Evolutionary conservation across 192 early-diverging fungal species (phyloP).

Genomic region (Mortierella antarctica): DNA sequence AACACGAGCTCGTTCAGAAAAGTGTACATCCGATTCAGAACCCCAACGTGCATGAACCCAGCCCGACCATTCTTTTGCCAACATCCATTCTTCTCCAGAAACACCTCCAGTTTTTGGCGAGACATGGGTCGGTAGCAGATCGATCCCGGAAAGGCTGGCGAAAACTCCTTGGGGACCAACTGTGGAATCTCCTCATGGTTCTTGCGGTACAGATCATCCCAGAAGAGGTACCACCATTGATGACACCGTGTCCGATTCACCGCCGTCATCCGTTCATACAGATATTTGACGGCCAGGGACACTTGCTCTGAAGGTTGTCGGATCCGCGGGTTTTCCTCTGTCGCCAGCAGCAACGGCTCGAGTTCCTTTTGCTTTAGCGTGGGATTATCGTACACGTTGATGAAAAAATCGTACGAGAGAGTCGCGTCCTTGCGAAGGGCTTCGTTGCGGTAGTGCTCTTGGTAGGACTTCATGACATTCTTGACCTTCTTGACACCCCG

Average conservation of each 20-base stretch:
- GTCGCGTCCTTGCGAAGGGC: conserved; percentile 63
- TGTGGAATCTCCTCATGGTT: conserved; percentile 59
- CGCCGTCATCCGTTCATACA: conserved; percentile 55
- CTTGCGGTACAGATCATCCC: conserved; percentile 75
- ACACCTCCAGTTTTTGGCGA: conserved; percentile 62
- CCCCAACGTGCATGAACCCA: conserved; percentile 71
- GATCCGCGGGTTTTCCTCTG: conserved; percentile 50
- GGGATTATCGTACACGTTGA: conserved; percentile 59
- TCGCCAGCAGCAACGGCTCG: conserved; percentile 36
- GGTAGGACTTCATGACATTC: conserved; percentile 56
- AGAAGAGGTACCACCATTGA: conserved; percentile 75
- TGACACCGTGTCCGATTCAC: conserved; percentile 53
- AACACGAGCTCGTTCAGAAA: conserved; percentile 64
- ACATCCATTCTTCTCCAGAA: conserved; percentile 57
- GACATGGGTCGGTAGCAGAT: conserved; percentile 70
- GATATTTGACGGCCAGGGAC: conserved; percentile 34
- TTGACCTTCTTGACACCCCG: conserved; percentile 50
- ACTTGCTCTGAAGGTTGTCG: conserved; percentile 26
- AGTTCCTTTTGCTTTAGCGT: conserved; percentile 43
- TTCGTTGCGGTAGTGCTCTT: conserved; percentile 57
- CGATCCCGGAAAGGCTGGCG: conserved; percentile 69
- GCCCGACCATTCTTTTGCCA: conserved; percentile 52
- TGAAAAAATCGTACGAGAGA: conserved; percentile 58
- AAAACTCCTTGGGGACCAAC: conserved; percentile 65
- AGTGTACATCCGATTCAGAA: conserved; percentile 71